Percentiles rank a stretch among this genome's conserved stretches.
phyloP scores from a whole-genome alignment of 129 eudicot genomes.

The Chrysanthemum lavandulifolium region DNA sequence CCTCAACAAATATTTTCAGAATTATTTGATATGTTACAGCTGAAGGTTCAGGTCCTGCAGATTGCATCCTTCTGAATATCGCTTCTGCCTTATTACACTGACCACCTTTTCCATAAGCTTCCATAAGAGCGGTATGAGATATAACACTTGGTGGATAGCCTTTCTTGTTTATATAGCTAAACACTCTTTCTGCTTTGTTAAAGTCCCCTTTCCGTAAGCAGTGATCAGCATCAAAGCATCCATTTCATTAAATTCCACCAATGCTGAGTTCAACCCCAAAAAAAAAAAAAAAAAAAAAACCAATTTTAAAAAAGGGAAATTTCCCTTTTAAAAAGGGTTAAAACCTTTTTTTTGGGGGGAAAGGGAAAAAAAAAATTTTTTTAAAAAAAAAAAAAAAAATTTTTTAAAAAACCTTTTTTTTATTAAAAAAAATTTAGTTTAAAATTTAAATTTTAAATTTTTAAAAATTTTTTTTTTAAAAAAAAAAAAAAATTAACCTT shows the following conservation, averaged over 20 bases:
- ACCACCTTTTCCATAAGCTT: constrained; percentile 93
- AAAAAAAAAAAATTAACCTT: too few relatives aligned
- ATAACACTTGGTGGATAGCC: constrained; percentile 80
- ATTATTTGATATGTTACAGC: constrained; percentile 90
- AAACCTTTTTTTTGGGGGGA: too few relatives aligned
- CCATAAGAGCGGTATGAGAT: constrained; percentile 95
- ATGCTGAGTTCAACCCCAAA: constrained; percentile 82
- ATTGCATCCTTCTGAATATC: constrained; percentile 82
- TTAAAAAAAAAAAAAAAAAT: too few relatives aligned
- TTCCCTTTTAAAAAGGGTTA: too few relatives aligned
- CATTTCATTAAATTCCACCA: constrained; percentile 97
- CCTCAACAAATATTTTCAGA: constrained; percentile 90
- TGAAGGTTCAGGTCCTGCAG: constrained; percentile 94
- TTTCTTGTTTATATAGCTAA: constrained; percentile 69
- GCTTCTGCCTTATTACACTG: constrained; percentile 83
- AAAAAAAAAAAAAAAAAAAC: too few relatives aligned
- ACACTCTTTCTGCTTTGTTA: constrained; percentile 75
- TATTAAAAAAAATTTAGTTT: too few relatives aligned
- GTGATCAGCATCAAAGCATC: constrained; percentile 90
- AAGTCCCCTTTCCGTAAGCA: constrained; percentile 90
- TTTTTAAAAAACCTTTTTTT: too few relatives aligned
- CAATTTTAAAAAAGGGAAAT: too few relatives aligned
- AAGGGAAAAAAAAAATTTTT: too few relatives aligned
- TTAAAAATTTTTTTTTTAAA: too few relatives aligned
- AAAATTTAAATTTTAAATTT: too few relatives aligned